phyloP scores from a whole-genome alignment of 2,329 filamentous ascomycete genomes.

The Lojkania enalia region DNA sequence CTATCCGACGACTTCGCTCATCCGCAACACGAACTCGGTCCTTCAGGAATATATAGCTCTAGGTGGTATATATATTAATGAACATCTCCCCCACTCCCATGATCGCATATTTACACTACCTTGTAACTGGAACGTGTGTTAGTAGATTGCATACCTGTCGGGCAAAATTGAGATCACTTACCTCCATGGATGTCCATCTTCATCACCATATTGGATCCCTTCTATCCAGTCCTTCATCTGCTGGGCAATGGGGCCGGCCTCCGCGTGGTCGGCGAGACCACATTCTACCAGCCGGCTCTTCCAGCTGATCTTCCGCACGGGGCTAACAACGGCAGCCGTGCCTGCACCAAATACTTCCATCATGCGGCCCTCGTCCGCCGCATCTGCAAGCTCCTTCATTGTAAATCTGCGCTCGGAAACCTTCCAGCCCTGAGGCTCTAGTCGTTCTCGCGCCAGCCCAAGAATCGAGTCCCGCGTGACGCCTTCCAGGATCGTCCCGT shows the following conservation, averaged over 20 bases:
- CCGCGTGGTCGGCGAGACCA: slow-evolving; percentile 76
- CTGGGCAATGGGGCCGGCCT: slow-evolving; percentile 83
- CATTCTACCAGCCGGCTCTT: slow-evolving; percentile 79
- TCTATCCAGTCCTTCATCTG: slow-evolving; percentile 98
- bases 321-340: slow-evolving; percentile 91
- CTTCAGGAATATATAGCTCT: slow-evolving; percentile 4
- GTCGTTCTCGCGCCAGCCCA: slow-evolving; percentile 78
- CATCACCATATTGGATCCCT: slow-evolving; percentile 89
- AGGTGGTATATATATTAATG: slow-evolving; percentile 5
- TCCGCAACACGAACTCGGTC: too few species aligned
- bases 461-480: slow-evolving; percentile 92
- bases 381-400: slow-evolving; percentile 82
- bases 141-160: neutral
- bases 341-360: slow-evolving; percentile 93
- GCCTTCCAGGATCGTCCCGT: slow-evolving; percentile 94
- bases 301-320: slow-evolving; percentile 88
- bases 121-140: slow-evolving; percentile 2
- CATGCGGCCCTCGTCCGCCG: slow-evolving; percentile 79
- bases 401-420: slow-evolving; percentile 88
- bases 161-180: slow-evolving; percentile 49
- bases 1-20: too few species aligned
- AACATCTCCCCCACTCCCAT: neutral
- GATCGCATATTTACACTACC: slow-evolving; percentile 1
- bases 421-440: slow-evolving; percentile 85
- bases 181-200: slow-evolving; percentile 79